These are phyloP conservation scores for Teratosphaeria zuluensis DNA, from an alignment of 2,329 filamentous ascomycete species.

Conservation along the genomic window DNA sequence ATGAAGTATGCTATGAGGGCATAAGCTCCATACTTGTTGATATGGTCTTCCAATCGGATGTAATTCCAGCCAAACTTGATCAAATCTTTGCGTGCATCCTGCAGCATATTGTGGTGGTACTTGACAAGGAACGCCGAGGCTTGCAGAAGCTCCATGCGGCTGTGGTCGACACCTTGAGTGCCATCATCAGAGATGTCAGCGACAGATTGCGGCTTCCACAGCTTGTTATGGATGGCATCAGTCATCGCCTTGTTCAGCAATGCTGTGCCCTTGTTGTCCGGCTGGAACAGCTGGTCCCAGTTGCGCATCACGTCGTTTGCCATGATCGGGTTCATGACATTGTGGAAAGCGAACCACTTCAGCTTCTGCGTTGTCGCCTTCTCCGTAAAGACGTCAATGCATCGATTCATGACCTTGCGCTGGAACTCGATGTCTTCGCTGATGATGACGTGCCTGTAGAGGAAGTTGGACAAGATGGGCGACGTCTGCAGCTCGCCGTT, in stretches of 20 bases:
- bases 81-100: conserved; percentile 91
- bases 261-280: conserved; percentile 50
- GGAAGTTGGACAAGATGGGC: conserved; percentile 66
- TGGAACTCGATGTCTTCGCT: conserved; percentile 80
- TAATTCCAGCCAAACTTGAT: conserved; percentile 99
- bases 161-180: conserved; percentile 84
- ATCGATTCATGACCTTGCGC: conserved; percentile 70
- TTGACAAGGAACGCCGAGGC: conserved; percentile 92
- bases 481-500: conserved; percentile 70
- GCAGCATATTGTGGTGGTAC: conserved; percentile 77
- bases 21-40: conserved; percentile 98
- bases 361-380: conserved; percentile 74
- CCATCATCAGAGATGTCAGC: conserved; percentile 72
- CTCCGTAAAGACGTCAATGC: conserved; percentile 76
- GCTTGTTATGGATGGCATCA: conserved; percentile 79
- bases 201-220: conserved; percentile 79
- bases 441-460: conserved; percentile 76
- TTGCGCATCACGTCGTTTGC: conserved; percentile 90
- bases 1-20: conserved; percentile 98
- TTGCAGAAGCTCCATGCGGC: conserved; percentile 89
- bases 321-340: conserved; percentile 90
- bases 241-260: conserved; percentile 81
- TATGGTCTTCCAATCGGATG: conserved; percentile 94
- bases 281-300: conserved; percentile 49
- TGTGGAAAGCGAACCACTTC: conserved; percentile 84